phyloP scores from a whole-genome alignment of 768 basidiomycete genomes.

The Lentinula sp. region DNA sequence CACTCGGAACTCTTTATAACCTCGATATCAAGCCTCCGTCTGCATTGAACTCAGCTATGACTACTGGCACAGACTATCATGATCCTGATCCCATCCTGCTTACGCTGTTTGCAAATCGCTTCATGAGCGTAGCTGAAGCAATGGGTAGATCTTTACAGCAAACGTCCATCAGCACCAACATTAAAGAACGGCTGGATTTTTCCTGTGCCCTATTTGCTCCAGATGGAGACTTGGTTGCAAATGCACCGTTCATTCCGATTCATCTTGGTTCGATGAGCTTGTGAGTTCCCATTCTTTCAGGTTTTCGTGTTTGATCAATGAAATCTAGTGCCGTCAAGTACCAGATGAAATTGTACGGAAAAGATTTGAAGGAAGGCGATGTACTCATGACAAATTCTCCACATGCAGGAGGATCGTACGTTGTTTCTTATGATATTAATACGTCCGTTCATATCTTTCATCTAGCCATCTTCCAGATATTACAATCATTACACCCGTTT shows the following conservation, averaged over 20 bases:
- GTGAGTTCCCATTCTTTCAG: conserved; percentile 35
- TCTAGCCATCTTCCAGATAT: conserved; percentile 78
- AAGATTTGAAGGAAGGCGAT: conserved; percentile 78
- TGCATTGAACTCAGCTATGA: neutral
- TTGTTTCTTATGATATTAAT: conserved; percentile 12
- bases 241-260: conserved; percentile 59
- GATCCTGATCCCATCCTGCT: conserved; percentile 82
- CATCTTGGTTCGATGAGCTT: conserved; percentile 89
- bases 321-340: conserved; percentile 71
- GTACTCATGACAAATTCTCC: conserved; percentile 93
- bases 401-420: conserved; percentile 81
- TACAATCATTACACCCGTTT: conserved; percentile 92
- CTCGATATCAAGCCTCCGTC: neutral
- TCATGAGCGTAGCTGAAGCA: conserved; percentile 96
- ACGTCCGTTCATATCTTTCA: neutral
- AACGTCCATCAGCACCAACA: conserved; percentile 90
- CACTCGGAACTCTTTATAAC: conserved; percentile 7
- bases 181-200: conserved; percentile 94
- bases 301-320: neutral
- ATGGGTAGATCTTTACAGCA: conserved; percentile 91
- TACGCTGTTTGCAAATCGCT: conserved; percentile 91
- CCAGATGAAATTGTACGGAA: conserved; percentile 75
- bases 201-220: conserved; percentile 93
- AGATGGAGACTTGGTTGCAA: conserved; percentile 92
- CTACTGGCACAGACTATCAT: conserved; percentile 12